These are phyloP conservation scores for Neckera pumila DNA, from an alignment of 225 moss, liverwort and hornwort species.

Conservation along the genomic window DNA sequence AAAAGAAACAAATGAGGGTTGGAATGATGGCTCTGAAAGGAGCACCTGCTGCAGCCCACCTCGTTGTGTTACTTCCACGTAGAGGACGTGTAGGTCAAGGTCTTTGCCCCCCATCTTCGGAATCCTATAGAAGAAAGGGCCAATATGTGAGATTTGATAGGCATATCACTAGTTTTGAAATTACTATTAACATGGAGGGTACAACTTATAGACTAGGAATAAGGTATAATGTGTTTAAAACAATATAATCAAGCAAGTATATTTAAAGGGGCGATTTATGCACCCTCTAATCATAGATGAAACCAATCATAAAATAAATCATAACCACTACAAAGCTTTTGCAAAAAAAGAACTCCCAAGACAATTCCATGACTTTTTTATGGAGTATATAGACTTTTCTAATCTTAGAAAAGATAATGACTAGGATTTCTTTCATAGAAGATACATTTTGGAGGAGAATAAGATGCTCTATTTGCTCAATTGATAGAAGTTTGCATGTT, in stretches of 20 bases:
- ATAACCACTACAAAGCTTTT: not conserved
- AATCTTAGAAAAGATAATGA: not conserved
- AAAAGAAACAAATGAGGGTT: not conserved
- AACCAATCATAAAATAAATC: not conserved
- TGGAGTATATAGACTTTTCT: not conserved
- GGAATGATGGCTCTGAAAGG: not conserved
- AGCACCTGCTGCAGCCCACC: conserved; percentile 74
- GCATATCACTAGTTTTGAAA: not conserved
- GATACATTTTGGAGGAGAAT: not conserved
- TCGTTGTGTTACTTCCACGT: conserved; percentile 68
- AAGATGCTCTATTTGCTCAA: no score
- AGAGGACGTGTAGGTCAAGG: conserved; percentile 75
- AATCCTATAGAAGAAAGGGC: conserved; percentile 29
- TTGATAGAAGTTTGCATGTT: not conserved
- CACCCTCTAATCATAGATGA: not conserved
- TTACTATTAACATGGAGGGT: not conserved
- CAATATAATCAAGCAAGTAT: not conserved
- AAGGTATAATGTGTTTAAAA: no score
- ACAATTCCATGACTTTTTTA: not conserved
- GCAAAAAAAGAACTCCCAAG: not conserved
- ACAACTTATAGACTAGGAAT: not conserved
- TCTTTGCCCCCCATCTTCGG: conserved; percentile 94
- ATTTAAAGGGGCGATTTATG: rapidly evolving
- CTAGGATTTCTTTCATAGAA: not conserved
- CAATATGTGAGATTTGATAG: not conserved